Conservation (phyloP, 768 basidiomycete genomes). For the Cystobasidium tubakii region DNA sequence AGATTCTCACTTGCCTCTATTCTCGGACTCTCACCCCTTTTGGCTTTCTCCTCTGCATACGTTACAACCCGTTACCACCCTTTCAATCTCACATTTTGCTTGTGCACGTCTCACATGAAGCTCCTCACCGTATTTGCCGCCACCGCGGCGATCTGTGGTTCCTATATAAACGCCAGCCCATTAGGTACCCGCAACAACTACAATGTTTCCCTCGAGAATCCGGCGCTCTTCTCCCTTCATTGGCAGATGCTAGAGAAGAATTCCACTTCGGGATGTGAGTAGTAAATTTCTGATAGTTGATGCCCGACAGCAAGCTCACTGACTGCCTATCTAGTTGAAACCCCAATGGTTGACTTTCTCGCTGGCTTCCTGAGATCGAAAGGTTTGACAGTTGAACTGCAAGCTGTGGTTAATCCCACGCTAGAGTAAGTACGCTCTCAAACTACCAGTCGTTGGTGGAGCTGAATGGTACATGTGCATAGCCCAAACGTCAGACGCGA, state of each 20-base stretch:
- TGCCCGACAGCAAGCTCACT: too few relatives aligned
- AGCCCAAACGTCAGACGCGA: constrained; percentile 13
- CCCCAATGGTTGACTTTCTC: constrained; percentile 13
- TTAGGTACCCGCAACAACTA: constrained; percentile 15
- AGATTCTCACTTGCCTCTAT: background rate
- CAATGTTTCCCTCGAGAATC: constrained; percentile 24
- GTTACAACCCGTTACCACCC: too few relatives aligned
- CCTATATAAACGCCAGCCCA: background rate
- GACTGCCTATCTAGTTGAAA: background rate
- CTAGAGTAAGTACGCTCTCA: background rate
- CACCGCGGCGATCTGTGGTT: background rate
- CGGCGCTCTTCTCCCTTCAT: constrained; percentile 19
- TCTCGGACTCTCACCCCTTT: too few relatives aligned
- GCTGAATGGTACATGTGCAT: background rate
- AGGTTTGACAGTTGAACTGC: constrained; percentile 8
- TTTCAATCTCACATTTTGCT: too few relatives aligned
- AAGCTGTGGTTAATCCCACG: constrained; percentile 5
- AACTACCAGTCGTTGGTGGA: background rate
- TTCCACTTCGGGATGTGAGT: constrained; percentile 9
- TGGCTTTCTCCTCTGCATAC: too few relatives aligned
- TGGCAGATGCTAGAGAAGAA: constrained; percentile 16
- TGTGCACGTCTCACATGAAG: background rate
- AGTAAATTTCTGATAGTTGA: background rate
- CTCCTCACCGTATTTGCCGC: background rate
- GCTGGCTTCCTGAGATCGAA: background rate